Conservation (phyloP, 768 basidiomycete genomes). For the Strobilomyces echinocephalus region DNA sequence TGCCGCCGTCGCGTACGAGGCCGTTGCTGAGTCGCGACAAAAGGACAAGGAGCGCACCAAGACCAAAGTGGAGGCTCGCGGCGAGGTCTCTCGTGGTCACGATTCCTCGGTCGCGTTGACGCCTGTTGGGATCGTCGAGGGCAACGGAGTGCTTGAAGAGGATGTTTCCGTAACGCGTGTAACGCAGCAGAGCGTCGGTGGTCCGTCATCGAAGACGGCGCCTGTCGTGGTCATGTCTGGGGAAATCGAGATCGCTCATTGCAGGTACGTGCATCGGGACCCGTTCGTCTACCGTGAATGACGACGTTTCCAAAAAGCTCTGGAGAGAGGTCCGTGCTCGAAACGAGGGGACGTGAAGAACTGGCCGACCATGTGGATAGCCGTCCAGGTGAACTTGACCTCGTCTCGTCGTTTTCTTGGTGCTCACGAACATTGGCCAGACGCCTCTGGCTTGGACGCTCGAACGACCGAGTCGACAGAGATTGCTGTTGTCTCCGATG, state of each 20-base stretch:
- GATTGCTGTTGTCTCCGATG: neutral
- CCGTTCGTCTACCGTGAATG: neutral
- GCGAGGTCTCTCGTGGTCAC: neutral
- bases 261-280: neutral
- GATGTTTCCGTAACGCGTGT: neutral
- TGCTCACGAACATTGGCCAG: neutral
- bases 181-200: neutral
- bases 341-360: neutral
- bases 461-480: neutral
- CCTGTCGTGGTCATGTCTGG: neutral
- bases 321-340: neutral
- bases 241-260: neutral
- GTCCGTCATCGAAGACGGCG: neutral
- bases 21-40: conserved; percentile 1
- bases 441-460: neutral
- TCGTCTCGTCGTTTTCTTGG: neutral
- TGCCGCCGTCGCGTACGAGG: conserved; percentile 11
- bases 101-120: neutral
- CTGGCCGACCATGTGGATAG: neutral
- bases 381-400: neutral
- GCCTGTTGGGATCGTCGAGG: neutral
- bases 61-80: neutral
- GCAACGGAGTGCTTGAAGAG: neutral
- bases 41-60: neutral
- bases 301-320: neutral